Evolutionary conservation across 257 asterid species (phyloP), one percentile per base, ranked within the genome.

Genomic region (Penstemon eatonii): DNA sequence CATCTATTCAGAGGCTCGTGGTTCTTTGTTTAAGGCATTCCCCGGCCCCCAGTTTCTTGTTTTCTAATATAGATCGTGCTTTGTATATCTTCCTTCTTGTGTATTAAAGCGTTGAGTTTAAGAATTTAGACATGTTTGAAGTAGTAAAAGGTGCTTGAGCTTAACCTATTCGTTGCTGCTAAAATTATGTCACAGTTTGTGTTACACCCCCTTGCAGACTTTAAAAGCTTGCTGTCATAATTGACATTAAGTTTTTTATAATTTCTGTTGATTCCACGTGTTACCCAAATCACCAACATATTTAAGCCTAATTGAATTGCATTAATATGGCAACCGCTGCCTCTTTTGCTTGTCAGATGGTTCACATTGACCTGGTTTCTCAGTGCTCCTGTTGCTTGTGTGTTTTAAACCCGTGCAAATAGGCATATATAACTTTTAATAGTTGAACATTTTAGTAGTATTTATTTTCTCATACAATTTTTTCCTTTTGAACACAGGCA

Each of bases 401-500:
- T 19, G 13, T 51, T 47, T 39, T 56, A 38, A 52, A 46, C 3
- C 33, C 2, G 33, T 70, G 13, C 39, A 15, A 72, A 46, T 43
- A 54, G 44, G 65, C 9, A 52, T 44, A 51, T 71, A 38, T 44
- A 39, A 56, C 52, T 49, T 8, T 5, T 55, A 12, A 15, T 56
- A 38, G 58, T 65, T 63, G 56, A 59, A 62, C 45, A 9, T 60
- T 3, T 50, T 54, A 0, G 25, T 33, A 39, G 61, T 13, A 50
- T 44, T n/a, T 46, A 25, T 73, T 36, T 45, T 71, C 83, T 78
- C 71, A 73, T 69, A 44, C 45, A 52, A 46, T 57, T 77, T 25
- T 25, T 61, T 70, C 47, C 62, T 66, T 65, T 52, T 74, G 75
- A 67, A 5, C 68, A 59, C 96, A 94, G 99, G 99, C 98, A 56